Evolutionary conservation across 2,329 filamentous ascomycete genomes (phyloP), one percentile per base, ranked within the genome.

Genomic region (Phialophora chinensis): DNA sequence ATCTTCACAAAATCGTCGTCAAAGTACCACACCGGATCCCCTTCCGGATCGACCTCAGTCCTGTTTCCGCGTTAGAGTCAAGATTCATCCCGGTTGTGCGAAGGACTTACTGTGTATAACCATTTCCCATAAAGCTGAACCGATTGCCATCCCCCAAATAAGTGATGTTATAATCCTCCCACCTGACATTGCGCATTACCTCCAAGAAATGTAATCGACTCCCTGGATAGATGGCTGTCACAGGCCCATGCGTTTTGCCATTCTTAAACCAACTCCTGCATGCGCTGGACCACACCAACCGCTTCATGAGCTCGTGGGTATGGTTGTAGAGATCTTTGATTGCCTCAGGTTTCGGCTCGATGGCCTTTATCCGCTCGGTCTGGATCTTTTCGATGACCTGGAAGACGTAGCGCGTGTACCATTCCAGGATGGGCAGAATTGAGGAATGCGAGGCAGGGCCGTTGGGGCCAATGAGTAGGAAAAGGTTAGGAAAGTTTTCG

Each of bases 71-170:
- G 38, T 44, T 8, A 44, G 38, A 44, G 17, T 44, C 38, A 44
- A 20, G 38, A 44, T n/a, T 3, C 3, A n/a, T 20, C 6, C 17
- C 2, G 17, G 38, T 8, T 3, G 38, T 44, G 38, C 38, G 17
- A 44, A 10, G 6, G 17, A 44, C 38, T 44, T 44, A 44, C 66
- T 66, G 65, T 6, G 79, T 82, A 63, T 82, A 83, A 2, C 81
- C 79, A 72, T 80, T 81, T 0, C 80, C 80, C 73, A 82, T 66
- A 55, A 79, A 81, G 0, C 77, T 75, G 71, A 78, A 82, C 47
- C 75, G 60, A 68, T 81, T 81, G 27, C 53, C 53, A 72, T 60
- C 69, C 25, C 53, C 58, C 25, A 75, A 73, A 65, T 80, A 79
- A 49, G 75, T 71, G 62, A 79, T 78, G 33, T 75, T 72, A 61